Evolutionary conservation across 768 basidiomycete species (phyloP), one percentile per base, ranked within the genome.

Genomic region (Sporobolomyces phaffii): DNA sequence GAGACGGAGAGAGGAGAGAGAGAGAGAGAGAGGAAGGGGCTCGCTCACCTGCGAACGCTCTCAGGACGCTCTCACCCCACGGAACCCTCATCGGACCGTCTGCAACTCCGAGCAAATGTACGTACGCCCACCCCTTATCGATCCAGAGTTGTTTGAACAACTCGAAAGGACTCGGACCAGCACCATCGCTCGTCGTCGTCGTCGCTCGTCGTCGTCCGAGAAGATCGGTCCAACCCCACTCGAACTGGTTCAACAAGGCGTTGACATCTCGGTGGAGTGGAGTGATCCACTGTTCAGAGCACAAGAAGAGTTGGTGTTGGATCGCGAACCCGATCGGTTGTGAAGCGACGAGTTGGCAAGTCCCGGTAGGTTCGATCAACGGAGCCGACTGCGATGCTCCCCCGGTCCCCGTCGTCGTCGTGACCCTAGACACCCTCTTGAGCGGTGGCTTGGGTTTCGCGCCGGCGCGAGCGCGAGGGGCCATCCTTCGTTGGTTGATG

Each of bases 41-140:
- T 48, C 31, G 31, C n/a, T n/a, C n/a, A 67, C 65, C 60, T 28
- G 45, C 36, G 45, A 67, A 67, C 8, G 28, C 65, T 47, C 65
- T 41, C 43, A 67, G 2, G 15, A 67, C 65, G n/a, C 47, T 41
- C 33, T 67, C 60, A n/a, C 53, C 65, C 65, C 65, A 67, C 40
- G 47, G 31, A 11, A 9, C 11, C 18, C 53, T 41, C 38, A 43
- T 11, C 47, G 65, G 60, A 26, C 65, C 65, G 13, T 67, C 65
- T 22, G 60, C 31, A 7, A 57, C 26, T 5, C 60, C 65, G 15
- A 61, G 14, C 45, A 67, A 24, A 20, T 67, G 65, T 0, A 67
- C 31, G 8, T 34, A 29, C 8, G n/a, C 29, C 65, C 65, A 67
- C 15, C 65, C 65, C 29, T 49, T 29, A 22, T 51, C 24, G 9